Evolutionary conservation across 2,329 filamentous ascomycete genomes (phyloP).

Genomic region (Penicillium psychrosexuale): DNA sequence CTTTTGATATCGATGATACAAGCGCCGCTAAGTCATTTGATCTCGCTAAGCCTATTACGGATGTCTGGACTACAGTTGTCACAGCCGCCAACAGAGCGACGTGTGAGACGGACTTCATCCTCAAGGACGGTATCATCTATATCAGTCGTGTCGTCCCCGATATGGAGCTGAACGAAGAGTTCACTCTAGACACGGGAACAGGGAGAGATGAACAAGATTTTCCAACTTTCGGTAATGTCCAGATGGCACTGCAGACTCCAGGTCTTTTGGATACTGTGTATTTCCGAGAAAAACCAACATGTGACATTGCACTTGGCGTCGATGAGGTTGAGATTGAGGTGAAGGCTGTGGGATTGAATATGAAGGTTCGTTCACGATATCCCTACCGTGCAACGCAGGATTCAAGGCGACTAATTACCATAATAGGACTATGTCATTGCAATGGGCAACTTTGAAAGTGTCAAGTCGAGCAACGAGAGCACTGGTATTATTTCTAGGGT

Average conservation of each 20-base stretch:
- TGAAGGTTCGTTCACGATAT: constrained; percentile 23
- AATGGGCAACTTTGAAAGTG: constrained; percentile 15
- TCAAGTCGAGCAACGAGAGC: constrained; percentile 14
- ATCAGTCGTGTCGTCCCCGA: background rate
- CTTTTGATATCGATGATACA: background rate
- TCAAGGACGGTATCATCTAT: background rate
- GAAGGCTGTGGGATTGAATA: background rate
- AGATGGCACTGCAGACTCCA: background rate
- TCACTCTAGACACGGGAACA: background rate
- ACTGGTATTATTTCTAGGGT: constrained; percentile 8
- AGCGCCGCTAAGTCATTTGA: background rate
- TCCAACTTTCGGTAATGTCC: background rate
- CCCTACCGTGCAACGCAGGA: background rate
- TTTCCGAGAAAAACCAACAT: background rate
- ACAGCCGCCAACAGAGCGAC: background rate
- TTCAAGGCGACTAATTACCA: constrained; percentile 16
- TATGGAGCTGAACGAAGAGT: background rate
- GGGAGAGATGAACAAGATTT: background rate
- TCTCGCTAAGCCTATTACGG: background rate
- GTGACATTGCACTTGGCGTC: background rate
- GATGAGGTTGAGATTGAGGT: background rate
- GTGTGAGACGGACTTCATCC: background rate
- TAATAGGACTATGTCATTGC: constrained; percentile 31
- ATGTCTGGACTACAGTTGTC: background rate
- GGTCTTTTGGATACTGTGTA: background rate